These are phyloP conservation scores for Diaporthe citrichinensis DNA, from an alignment of 2,329 filamentous ascomycete species.

Conservation along the genomic window DNA sequence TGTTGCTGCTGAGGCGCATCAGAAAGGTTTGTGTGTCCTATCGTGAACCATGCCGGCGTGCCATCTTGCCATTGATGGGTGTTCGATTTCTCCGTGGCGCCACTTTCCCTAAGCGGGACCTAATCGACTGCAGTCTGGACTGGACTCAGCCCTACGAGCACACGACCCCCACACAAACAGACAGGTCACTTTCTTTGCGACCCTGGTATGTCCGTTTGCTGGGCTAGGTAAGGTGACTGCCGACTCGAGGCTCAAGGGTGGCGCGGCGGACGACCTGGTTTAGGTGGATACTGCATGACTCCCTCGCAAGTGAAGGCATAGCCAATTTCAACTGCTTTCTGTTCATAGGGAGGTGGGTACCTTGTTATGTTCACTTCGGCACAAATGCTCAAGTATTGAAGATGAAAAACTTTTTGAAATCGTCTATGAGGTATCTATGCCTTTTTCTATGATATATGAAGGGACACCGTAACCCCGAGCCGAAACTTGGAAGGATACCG, in stretches of 20 bases:
- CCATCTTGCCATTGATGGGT: neutral
- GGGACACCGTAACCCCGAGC: constrained; percentile 33
- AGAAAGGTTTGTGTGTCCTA: too few relatives aligned
- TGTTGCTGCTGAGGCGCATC: neutral
- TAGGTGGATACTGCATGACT: neutral
- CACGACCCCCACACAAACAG: constrained; percentile 9
- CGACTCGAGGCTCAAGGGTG: neutral
- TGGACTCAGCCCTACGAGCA: constrained; percentile 24
- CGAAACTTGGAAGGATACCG: constrained; percentile 32
- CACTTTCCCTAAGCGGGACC: neutral
- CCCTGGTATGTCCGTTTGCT: neutral
- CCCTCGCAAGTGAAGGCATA: neutral
- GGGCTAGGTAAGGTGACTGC: constrained; percentile 4
- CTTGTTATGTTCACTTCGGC: neutral
- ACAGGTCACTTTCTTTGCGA: constrained; percentile 17
- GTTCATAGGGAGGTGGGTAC: neutral
- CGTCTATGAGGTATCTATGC: constrained; percentile 40
- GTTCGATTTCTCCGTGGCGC: constrained; percentile 2
- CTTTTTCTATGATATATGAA: constrained; percentile 38
- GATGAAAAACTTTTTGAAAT: constrained; percentile 30
- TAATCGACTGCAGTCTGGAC: neutral
- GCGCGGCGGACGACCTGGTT: neutral
- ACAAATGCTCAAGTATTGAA: neutral
- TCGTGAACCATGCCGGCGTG: constrained; percentile 12
- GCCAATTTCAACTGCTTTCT: neutral